Base-by-base conservation (phyloP, 75 land plant species). In the Cunninghamia lanceolata region DNA sequence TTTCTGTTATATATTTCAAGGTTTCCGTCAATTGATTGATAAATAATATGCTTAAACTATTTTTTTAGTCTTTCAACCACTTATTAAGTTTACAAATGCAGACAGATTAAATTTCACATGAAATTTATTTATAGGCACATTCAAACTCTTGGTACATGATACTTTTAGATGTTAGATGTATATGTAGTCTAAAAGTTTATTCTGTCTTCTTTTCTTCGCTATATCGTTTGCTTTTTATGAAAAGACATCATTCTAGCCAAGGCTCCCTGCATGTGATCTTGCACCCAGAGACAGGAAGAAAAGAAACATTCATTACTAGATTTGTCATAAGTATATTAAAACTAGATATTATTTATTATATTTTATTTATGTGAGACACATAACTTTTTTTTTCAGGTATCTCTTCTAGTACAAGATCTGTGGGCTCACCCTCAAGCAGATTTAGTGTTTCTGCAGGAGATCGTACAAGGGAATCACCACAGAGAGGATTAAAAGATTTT, bases 401-500 rank as follows among this genome's bases (percentile, higher is more conserved):
- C 40, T 89, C 86, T 42, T 83, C 85, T 16, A 82, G 85, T 76
- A 70, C 86, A 84, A 85, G 81, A 10, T 89, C 90, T 79, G 85
- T 75, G 10, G 56, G 84, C 36, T 84, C 87, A 68, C 38, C 86
- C 66, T 81, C 89, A 30, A 88, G 90, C 85, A 89, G 85, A 80
- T 66, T 71, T 59, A 82, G 83, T 86, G 83, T 86, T 85, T 83
- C 84, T 53, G 54, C 38, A 52, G 56, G 63, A 35, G 84, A 83
- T 83, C 40, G 39, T 45, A 42, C 87, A 50, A 89, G 88, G 1
- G 87, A 68, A 63, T 86, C 90, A 78, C 88, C 85, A 38, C 87
- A 28, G 77, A 91, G 39, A 79, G 89, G 85, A 28, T 88, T 95
- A 16, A 90, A 88, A 85, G 93, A 92, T 34, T 95, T 88, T 85